Evolutionary conservation across 1,284 basidiomycete genomes (phyloP).

Genomic region (Phellinidium pouzarii): DNA sequence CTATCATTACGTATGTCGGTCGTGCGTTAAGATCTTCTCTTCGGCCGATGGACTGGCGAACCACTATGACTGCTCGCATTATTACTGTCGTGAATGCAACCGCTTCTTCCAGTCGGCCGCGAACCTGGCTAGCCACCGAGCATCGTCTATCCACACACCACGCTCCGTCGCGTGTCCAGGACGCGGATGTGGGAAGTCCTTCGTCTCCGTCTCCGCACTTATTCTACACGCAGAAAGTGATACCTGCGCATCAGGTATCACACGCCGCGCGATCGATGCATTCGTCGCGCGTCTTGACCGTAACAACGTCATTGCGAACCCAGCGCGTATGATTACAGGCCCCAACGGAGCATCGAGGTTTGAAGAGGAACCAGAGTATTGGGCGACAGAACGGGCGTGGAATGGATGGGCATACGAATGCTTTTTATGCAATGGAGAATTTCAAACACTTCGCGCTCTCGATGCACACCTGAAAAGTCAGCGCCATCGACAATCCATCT

Average conservation of each 20-base stretch:
- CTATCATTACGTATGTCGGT: conserved; percentile 30
- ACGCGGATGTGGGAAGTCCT: conserved; percentile 23
- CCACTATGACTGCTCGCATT: conserved; percentile 44
- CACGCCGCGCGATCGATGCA: conserved; percentile 26
- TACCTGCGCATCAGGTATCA: conserved; percentile 27
- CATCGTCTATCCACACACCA: conserved; percentile 25
- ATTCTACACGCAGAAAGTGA: conserved; percentile 30
- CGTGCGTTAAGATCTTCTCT: conserved; percentile 27
- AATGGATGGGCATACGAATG: conserved; percentile 35
- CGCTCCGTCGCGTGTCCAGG: conserved; percentile 24
- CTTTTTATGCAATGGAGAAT: conserved; percentile 31
- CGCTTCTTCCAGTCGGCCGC: conserved; percentile 31
- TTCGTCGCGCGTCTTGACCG: conserved; percentile 24
- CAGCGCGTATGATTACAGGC: conserved; percentile 24
- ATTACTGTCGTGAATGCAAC: conserved; percentile 41
- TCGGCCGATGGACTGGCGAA: conserved; percentile 34
- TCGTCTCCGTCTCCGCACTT: conserved; percentile 29
- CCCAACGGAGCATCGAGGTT: conserved; percentile 14
- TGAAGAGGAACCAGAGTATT: conserved; percentile 14
- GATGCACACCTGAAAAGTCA: conserved; percentile 32
- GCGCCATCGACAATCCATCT: conserved; percentile 22
- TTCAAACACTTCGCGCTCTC: conserved; percentile 24
- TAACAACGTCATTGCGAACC: conserved; percentile 28
- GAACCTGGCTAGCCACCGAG: conserved; percentile 23
- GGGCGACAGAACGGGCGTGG: conserved; percentile 31